Percentiles rank a stretch among this genome's conserved stretches.
Evolutionary conservation across 331 rosid genomes (phyloP).

Genomic region (Rosa hybrid): DNA sequence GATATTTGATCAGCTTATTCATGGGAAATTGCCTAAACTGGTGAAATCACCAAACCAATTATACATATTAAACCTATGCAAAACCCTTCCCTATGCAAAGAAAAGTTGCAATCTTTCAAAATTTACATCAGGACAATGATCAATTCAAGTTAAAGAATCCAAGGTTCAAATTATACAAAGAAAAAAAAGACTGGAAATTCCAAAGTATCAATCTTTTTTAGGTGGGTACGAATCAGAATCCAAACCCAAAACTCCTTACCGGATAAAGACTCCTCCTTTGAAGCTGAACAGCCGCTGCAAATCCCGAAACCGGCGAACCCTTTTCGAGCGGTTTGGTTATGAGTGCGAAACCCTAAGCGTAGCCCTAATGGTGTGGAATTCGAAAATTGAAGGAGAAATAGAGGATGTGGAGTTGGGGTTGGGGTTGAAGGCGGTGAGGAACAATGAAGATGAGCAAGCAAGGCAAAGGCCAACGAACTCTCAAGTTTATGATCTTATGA

Average conservation of each 20-base stretch:
- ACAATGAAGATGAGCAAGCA: not conserved
- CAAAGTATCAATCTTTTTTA: not conserved
- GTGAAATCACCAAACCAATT: not conserved
- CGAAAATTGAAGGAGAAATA: not conserved
- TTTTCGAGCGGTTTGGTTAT: not conserved
- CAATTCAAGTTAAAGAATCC: not conserved
- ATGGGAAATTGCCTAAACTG: not conserved
- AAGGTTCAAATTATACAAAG: not conserved
- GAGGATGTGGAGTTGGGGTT: not conserved
- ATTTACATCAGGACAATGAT: not conserved
- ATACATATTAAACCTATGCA: not conserved
- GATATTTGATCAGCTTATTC: not conserved
- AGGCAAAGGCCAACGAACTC: not conserved
- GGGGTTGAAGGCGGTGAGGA: not conserved
- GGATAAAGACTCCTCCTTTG: slow-evolving; percentile 17
- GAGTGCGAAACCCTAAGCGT: not conserved
- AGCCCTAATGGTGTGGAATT: not conserved
- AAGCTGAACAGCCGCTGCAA: not conserved
- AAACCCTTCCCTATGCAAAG: too few relatives aligned
- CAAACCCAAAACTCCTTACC: not conserved
- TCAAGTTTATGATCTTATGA: not conserved
- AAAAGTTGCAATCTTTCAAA: not conserved
- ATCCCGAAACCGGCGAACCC: not conserved
- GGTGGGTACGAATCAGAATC: not conserved
- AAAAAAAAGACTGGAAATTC: not conserved